Evolutionary conservation across 176 grass and related monocot species (phyloP).

Genomic region (Zea mays): DNA sequence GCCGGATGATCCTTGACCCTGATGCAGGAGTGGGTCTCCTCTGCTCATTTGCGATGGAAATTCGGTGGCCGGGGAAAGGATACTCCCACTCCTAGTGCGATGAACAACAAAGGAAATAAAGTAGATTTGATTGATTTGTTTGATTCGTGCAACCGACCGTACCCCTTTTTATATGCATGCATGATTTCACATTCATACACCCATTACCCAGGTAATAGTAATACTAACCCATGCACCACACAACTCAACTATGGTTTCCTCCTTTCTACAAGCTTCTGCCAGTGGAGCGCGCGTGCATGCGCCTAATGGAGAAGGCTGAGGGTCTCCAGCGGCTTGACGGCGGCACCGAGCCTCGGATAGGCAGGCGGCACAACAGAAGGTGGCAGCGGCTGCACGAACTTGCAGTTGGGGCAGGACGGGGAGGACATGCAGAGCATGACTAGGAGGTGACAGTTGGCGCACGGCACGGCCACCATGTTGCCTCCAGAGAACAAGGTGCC

Average conservation of each 20-base stretch:
- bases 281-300: neutral
- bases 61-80: too few species aligned
- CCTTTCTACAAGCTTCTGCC: slow-evolving; percentile 45
- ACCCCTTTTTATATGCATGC: too few species aligned
- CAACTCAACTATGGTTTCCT: slow-evolving; percentile 30
- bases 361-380: neutral
- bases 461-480: slow-evolving; percentile 85
- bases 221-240: slow-evolving; percentile 25
- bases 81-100: too few species aligned
- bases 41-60: too few species aligned
- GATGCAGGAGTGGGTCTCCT: too few species aligned
- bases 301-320: slow-evolving; percentile 86
- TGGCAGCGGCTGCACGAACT: slow-evolving; percentile 57
- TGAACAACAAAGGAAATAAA: too few species aligned
- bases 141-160: too few species aligned
- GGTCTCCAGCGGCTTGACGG: slow-evolving; percentile 63
- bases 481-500: slow-evolving; percentile 29
- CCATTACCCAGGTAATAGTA: neutral
- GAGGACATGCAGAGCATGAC: slow-evolving; percentile 85
- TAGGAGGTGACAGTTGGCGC: slow-evolving; percentile 82
- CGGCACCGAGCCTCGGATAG: slow-evolving; percentile 38
- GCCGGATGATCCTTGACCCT: too few species aligned
- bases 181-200: too few species aligned
- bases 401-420: slow-evolving; percentile 94
- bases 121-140: too few species aligned